Evolutionary conservation across 2,329 filamentous ascomycete species (phyloP).

Genomic region (Diplodia sapinea): DNA sequence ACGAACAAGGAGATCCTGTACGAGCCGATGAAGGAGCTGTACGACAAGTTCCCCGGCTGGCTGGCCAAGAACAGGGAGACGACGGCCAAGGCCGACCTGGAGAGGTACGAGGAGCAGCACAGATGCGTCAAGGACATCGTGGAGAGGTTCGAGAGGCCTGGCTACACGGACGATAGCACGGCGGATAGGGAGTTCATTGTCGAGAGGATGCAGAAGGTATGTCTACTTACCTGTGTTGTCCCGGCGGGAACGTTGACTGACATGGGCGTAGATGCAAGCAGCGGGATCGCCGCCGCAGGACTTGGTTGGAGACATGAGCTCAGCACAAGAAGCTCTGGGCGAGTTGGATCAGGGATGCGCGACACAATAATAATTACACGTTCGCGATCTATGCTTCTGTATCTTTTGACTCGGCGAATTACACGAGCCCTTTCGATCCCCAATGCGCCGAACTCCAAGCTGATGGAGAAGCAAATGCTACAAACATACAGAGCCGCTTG

Average conservation of each 20-base stretch:
- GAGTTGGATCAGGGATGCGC: conserved; percentile 66
- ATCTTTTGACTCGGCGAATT: conserved; percentile 3
- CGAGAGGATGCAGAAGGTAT: conserved; percentile 94
- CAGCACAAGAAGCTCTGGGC: conserved; percentile 71
- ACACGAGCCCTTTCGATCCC: neutral
- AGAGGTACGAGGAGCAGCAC: conserved; percentile 82
- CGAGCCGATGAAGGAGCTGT: conserved; percentile 96
- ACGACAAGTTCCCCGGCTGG: conserved; percentile 92
- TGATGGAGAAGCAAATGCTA: conserved; percentile 1
- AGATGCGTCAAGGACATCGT: conserved; percentile 84
- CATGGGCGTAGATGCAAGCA: conserved; percentile 81
- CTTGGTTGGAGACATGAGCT: conserved; percentile 86
- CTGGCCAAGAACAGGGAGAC: conserved; percentile 76
- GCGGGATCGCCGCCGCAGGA: conserved; percentile 89
- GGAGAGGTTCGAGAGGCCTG: conserved; percentile 79
- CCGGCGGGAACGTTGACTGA: conserved; percentile 28
- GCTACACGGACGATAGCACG: conserved; percentile 81
- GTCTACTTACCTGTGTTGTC: conserved; percentile 41
- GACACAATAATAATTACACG: conserved; percentile 57
- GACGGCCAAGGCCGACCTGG: conserved; percentile 70
- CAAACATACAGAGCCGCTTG: conserved; percentile 8
- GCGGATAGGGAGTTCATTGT: conserved; percentile 90
- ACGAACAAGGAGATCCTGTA: conserved; percentile 98
- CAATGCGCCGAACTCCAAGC: conserved; percentile 7
- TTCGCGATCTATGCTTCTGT: conserved; percentile 16